Conservation (phyloP, 148 eudicot genomes). For the Cornus controversa region DNA sequence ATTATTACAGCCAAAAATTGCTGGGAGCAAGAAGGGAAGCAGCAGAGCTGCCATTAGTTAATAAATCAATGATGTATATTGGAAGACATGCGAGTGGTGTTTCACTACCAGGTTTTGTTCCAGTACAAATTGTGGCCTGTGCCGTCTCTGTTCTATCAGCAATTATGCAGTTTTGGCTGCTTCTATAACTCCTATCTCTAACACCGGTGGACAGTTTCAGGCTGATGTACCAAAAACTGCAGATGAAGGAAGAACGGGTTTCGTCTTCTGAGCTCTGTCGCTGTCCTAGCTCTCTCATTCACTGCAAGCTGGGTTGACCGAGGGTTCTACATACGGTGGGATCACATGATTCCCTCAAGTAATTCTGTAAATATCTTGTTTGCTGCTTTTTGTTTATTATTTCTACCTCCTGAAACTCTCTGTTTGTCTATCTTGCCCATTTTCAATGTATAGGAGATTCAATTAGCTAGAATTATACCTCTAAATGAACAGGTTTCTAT, state of each 20-base stretch:
- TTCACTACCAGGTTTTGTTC: slow-evolving; percentile 36
- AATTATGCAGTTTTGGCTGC: slow-evolving; percentile 10
- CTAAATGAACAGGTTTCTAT: no score
- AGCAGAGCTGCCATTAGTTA: slow-evolving; percentile 89
- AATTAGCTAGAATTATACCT: background rate
- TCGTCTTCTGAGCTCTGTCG: slow-evolving; percentile 7
- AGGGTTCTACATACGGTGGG: background rate
- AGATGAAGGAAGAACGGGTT: slow-evolving; percentile 17
- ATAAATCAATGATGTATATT: slow-evolving; percentile 81
- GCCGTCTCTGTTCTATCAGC: slow-evolving; percentile 20
- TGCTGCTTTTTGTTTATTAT: background rate
- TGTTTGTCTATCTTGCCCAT: background rate
- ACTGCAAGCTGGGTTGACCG: background rate
- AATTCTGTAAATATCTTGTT: slow-evolving; percentile 5
- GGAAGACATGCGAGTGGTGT: slow-evolving; percentile 33
- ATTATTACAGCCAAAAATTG: slow-evolving; percentile 59
- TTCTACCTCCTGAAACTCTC: background rate
- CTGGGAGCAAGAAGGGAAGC: slow-evolving; percentile 57
- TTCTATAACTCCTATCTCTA: slow-evolving; percentile 19
- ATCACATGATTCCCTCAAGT: background rate
- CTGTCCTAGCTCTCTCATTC: background rate
- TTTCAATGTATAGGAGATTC: background rate
- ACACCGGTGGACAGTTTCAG: slow-evolving; percentile 31
- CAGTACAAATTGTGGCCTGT: slow-evolving; percentile 19
- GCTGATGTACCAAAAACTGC: slow-evolving; percentile 21